Evolutionary conservation across 73 alveolate species (phyloP), one percentile per base, ranked within the genome.

Genomic region (Symbiodinium natans): DNA sequence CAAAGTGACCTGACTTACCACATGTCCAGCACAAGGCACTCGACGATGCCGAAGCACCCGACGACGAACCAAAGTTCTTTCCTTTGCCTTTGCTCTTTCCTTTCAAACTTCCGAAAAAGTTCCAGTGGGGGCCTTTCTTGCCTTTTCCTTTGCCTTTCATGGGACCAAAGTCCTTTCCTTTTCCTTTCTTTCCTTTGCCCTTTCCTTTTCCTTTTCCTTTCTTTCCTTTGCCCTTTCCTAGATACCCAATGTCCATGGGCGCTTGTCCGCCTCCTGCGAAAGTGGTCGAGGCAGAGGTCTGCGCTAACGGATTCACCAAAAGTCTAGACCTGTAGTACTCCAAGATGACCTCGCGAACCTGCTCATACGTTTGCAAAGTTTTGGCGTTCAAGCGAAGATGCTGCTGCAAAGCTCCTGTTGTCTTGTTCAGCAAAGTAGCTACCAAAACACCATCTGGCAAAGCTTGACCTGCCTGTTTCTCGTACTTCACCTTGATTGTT

Each of bases 171-270:
- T n/a, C n/a, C n/a, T n/a, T n/a, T n/a, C n/a, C n/a, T n/a, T n/a
- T n/a, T n/a, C n/a, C n/a, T n/a, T n/a, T n/a, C n/a, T n/a, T 75
- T 33, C 86, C 46, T 75, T 75, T 75, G 86, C 86, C 86, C 34
- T 75, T 56, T 56, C 75, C 75, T 56, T 56, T 75, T 75, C 48
- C 86, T 31, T 31, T 75, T 31, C 48, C 86, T 21, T 82, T 82
- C 9, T 27, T 27, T 82, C 88, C 88, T 38, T 38, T 38, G 34
- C 31, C 42, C 15, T 75, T 8, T 17, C 17, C 36, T 33, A 82
- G 36, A 39, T 34, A 54, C 8, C 88, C 88, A 29, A 82, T 25
- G 36, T 82, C 88, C 88, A 82, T 82, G 11, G 88, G 88, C 27
- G 88, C 88, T 15, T 54, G 88, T 33, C 88, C 88, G 6, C 29